These are phyloP conservation scores for Grosmannia clavigera DNA, from an alignment of 2,329 filamentous ascomycete species.

Conservation along the genomic window DNA sequence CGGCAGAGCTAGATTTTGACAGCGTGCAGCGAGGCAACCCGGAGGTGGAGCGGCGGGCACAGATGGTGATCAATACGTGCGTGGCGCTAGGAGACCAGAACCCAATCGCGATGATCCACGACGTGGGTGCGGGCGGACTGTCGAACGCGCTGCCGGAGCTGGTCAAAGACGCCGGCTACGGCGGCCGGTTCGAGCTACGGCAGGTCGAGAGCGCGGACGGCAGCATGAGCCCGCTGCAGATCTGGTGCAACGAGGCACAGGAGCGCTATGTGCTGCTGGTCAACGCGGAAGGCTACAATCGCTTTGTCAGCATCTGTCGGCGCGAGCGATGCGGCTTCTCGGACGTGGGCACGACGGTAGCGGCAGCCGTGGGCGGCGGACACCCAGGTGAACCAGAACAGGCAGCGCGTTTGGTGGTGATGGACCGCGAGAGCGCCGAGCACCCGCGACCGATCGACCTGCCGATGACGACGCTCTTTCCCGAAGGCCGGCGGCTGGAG, in stretches of 20 bases:
- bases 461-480: conserved; percentile 80
- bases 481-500: conserved; percentile 72
- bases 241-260: conserved; percentile 96
- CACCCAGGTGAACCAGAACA: conserved; percentile 36
- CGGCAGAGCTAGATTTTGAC: conserved; percentile 87
- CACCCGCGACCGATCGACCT: conserved; percentile 75
- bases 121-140: conserved; percentile 83
- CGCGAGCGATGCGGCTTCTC: conserved; percentile 89
- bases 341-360: conserved; percentile 66
- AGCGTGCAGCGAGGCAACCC: conserved; percentile 96
- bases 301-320: conserved; percentile 53
- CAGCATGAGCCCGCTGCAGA: conserved; percentile 89
- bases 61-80: conserved; percentile 97
- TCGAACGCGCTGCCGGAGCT: conserved; percentile 71
- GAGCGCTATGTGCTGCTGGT: conserved; percentile 91
- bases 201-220: conserved; percentile 83
- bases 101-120: conserved; percentile 93
- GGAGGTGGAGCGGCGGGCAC: conserved; percentile 86
- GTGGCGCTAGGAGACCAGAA: conserved; percentile 71
- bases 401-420: conserved; percentile 62
- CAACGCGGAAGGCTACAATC: conserved; percentile 67
- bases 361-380: no score
- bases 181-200: conserved; percentile 86
- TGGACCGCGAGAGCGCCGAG: conserved; percentile 64
- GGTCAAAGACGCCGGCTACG: conserved; percentile 82